Evolutionary conservation across 306 rosid species (phyloP), one percentile per base, ranked within the genome.

Genomic region (Cucumis melo): DNA sequence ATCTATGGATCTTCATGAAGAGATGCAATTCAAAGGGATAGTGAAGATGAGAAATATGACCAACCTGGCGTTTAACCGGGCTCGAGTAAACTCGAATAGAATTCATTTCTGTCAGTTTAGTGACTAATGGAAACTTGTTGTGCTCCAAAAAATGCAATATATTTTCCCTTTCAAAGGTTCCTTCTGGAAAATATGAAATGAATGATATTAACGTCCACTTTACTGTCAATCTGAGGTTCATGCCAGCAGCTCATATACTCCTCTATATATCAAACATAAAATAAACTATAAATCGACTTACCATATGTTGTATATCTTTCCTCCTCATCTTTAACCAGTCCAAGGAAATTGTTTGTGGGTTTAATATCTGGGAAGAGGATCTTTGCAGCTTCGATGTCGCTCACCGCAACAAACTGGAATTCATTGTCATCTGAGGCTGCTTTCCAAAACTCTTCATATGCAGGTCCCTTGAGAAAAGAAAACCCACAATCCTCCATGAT

Each of bases 101-200:
- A 83, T 92, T 92, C 50, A 67, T 83, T 79, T 94, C 97, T 8
- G 97, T 90, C 84, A 94, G 80, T 80, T 80, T 86, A 29, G 87
- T 90, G 81, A 94, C 88, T 71, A 94, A 84, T 4, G 99, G 96
- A 82, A 94, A 88, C 88, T 94, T 89, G 91, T 88, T 89, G 80
- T 83, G 53, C 83, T 82, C 89, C 82, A 94, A 50, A 83, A 94
- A 94, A 80, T 88, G 86, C 82, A 92, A 73, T 76, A 94, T 84
- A 67, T 86, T 77, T 68, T 83, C 87, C 79, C 1, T 59, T 78
- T 78, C 79, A 86, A 92, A 84, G 82, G 85, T 73, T 82, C 96
- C 93, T 78, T 89, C 93, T 92, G 90, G 91, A 90, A 74, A 81
- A 50, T 60, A 83, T 74, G 72, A 57, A 56, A 78, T 73, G 67